Evolutionary conservation across 768 basidiomycete genomes (phyloP).

Genomic region (Chalciporus piperatus): DNA sequence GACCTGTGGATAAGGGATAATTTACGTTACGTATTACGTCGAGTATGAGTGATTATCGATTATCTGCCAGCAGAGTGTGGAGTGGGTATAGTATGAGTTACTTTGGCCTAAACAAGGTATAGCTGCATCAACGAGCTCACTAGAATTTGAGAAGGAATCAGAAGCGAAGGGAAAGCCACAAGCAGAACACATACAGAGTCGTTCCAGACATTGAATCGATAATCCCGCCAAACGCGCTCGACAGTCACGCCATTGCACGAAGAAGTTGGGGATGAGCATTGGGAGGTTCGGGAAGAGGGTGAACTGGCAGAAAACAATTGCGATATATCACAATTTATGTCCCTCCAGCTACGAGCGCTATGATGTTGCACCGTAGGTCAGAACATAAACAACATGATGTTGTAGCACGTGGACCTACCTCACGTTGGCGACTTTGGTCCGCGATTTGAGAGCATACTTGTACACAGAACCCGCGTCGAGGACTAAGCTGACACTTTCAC

Average conservation of each 20-base stretch:
- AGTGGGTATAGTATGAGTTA: slow-evolving; percentile 28
- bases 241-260: slow-evolving; percentile 56
- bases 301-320: slow-evolving; percentile 49
- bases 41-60: slow-evolving; percentile 27
- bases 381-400: neutral
- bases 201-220: slow-evolving; percentile 62
- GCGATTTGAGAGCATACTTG: slow-evolving; percentile 65
- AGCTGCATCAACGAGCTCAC: slow-evolving; percentile 16
- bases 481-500: slow-evolving; percentile 62
- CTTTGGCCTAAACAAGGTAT: slow-evolving; percentile 25
- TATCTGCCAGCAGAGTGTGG: slow-evolving; percentile 28
- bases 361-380: neutral
- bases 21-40: slow-evolving; percentile 33
- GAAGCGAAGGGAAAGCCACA: neutral
- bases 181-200: slow-evolving; percentile 36
- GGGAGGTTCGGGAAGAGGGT: slow-evolving; percentile 28
- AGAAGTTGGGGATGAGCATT: slow-evolving; percentile 33
- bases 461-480: slow-evolving; percentile 69
- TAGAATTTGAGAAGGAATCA: slow-evolving; percentile 8
- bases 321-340: slow-evolving; percentile 59
- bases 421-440: slow-evolving; percentile 64
- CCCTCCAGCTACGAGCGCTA: slow-evolving; percentile 67
- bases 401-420: slow-evolving; percentile 44
- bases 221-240: slow-evolving; percentile 65
- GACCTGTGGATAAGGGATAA: slow-evolving; percentile 19